Evolutionary conservation across 2,329 filamentous ascomycete genomes (phyloP).

Genomic region (Cladosporium austrohemisphaericum): DNA sequence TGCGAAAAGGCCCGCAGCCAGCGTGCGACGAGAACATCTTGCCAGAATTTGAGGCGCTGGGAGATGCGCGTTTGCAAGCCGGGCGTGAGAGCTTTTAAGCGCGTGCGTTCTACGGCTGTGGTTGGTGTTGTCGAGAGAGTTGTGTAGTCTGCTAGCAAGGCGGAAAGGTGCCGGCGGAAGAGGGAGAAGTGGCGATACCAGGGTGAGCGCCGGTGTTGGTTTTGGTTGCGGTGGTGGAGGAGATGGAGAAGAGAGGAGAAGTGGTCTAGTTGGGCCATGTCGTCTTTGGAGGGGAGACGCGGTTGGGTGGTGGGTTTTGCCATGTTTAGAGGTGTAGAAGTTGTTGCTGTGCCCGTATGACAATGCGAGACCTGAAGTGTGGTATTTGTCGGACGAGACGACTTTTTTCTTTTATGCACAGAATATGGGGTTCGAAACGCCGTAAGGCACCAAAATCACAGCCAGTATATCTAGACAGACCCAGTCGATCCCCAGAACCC

Average conservation of each 20-base stretch:
- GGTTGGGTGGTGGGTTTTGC: background rate
- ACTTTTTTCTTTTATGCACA: no score
- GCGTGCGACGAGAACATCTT: constrained; percentile 32
- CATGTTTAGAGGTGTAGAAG: background rate
- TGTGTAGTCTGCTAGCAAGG: constrained; percentile 45
- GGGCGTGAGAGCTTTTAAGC: constrained; percentile 19
- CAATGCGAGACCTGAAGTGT: no score
- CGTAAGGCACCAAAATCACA: no score
- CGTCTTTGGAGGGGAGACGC: background rate
- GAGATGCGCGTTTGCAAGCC: constrained; percentile 21
- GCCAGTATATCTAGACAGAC: no score
- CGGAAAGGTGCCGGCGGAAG: constrained; percentile 63
- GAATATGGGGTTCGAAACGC: no score
- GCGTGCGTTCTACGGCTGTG: constrained; percentile 29
- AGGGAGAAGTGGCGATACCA: constrained; percentile 78
- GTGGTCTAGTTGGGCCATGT: constrained; percentile 22
- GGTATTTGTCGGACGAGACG: no score
- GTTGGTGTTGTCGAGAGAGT: constrained; percentile 23
- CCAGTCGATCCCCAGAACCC: no score
- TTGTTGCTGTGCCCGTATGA: no score
- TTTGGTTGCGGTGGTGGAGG: constrained; percentile 79
- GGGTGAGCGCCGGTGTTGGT: constrained; percentile 75
- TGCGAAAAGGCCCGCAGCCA: constrained; percentile 42
- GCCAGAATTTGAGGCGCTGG: constrained; percentile 37
- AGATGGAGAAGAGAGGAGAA: constrained; percentile 61